Conservation (phyloP, 2,329 filamentous ascomycete genomes). For the Calycina herbarum region DNA sequence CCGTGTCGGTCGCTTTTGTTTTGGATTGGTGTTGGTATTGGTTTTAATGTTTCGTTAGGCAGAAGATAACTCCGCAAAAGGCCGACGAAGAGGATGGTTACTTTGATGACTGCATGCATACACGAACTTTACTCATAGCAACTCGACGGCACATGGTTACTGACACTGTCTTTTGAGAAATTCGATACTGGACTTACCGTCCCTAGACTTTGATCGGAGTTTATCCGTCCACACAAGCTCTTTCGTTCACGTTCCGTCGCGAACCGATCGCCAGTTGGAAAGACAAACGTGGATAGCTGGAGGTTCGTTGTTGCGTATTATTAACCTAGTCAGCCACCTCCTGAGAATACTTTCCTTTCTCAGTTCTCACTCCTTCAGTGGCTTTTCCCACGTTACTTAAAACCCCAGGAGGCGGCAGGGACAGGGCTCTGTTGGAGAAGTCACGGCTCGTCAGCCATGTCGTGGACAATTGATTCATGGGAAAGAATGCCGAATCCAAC, state of each 20-base stretch:
- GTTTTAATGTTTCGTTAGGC: not conserved
- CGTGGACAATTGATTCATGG: not conserved
- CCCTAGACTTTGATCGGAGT: not conserved
- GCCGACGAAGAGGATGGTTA: not conserved
- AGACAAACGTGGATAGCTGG: not conserved
- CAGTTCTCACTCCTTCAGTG: not conserved
- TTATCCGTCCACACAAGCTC: slow-evolving; percentile 3
- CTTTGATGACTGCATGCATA: slow-evolving; percentile 10
- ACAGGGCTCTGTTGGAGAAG: not conserved
- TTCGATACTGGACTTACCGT: not conserved
- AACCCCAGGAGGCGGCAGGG: not conserved
- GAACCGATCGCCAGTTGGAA: not conserved
- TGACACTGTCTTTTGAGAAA: not conserved
- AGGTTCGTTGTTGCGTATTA: not conserved
- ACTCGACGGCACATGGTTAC: not conserved
- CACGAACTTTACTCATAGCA: slow-evolving; percentile 5
- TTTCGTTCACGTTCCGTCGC: not conserved
- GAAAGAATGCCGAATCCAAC: not conserved
- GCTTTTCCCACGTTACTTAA: slow-evolving; percentile 1
- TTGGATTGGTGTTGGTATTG: not conserved
- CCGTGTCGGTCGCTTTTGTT: not conserved
- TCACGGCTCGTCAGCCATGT: not conserved
- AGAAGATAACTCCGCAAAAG: not conserved
- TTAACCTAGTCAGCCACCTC: not conserved
- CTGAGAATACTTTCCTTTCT: not conserved